Evolutionary conservation across 495 filamentous ascomycete species (phyloP).

Genomic region (Hyaloscypha finlandica): DNA sequence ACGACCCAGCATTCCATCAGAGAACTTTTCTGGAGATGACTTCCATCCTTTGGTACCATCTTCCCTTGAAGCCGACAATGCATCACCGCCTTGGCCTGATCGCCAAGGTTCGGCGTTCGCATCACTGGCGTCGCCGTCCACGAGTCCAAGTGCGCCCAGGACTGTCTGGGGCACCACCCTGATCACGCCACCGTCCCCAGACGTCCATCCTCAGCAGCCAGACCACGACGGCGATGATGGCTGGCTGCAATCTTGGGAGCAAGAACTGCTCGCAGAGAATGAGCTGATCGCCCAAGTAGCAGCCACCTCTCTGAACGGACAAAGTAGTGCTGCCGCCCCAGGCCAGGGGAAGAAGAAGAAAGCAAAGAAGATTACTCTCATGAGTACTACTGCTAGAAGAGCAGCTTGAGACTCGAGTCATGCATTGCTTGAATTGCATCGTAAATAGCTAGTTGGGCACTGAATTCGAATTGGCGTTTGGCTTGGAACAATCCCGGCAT

Average conservation of each 20-base stretch:
- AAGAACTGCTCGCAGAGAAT: conserved; percentile 57
- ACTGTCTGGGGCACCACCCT: conserved; percentile 88
- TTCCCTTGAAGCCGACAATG: conserved; percentile 42
- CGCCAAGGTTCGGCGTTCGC: conserved; percentile 59
- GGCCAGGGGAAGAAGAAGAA: conserved; percentile 77
- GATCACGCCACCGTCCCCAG: conserved; percentile 54
- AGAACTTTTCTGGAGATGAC: conserved; percentile 42
- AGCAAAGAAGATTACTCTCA: conserved; percentile 89
- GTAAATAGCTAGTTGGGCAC: conserved; percentile 1
- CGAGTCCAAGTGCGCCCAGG: conserved; percentile 65
- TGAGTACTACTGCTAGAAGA: conserved; percentile 79
- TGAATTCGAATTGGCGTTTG: background rate
- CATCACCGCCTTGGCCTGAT: conserved; percentile 57
- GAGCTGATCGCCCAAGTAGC: conserved; percentile 44
- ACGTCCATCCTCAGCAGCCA: conserved; percentile 40
- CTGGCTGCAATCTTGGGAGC: conserved; percentile 79
- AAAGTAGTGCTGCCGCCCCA: conserved; percentile 34
- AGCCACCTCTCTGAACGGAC: conserved; percentile 37
- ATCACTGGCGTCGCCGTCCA: conserved; percentile 70
- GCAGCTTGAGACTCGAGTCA: conserved; percentile 50
- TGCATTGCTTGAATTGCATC: conserved; percentile 16
- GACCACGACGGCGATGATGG: conserved; percentile 62
- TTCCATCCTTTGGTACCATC: conserved; percentile 65
- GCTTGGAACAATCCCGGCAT: background rate
- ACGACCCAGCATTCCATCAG: conserved; percentile 26